phyloP scores from a whole-genome alignment of 1,284 basidiomycete genomes.

The Apiotrichum gamsii region DNA sequence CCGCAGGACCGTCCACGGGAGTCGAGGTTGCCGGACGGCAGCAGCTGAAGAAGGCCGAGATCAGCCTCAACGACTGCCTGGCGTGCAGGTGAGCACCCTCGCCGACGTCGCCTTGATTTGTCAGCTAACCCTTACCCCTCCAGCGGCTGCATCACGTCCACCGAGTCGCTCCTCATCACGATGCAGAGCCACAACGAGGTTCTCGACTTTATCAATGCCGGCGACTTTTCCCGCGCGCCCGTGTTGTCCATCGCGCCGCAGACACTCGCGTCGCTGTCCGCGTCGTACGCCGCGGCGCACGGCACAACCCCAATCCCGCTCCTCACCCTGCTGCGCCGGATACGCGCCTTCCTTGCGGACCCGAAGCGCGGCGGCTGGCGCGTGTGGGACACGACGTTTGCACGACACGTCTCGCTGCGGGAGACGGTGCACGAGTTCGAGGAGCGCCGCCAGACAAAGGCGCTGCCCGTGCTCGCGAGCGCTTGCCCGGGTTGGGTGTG shows the following conservation, averaged over 20 bases:
- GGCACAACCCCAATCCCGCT: slow-evolving; percentile 49
- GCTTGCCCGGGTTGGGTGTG: slow-evolving; percentile 99
- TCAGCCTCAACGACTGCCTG: slow-evolving; percentile 87
- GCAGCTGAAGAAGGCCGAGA: slow-evolving; percentile 84
- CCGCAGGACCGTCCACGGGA: slow-evolving; percentile 27
- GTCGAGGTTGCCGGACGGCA: slow-evolving; percentile 40
- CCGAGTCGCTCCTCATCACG: slow-evolving; percentile 95
- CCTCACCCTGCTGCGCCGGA: slow-evolving; percentile 60
- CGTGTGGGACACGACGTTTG: slow-evolving; percentile 91
- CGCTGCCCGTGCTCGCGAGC: slow-evolving; percentile 83
- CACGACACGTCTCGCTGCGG: slow-evolving; percentile 73
- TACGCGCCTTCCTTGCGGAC: slow-evolving; percentile 55
- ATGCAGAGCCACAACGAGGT: slow-evolving; percentile 93
- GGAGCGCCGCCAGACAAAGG: slow-evolving; percentile 54
- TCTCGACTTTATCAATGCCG: slow-evolving; percentile 58
- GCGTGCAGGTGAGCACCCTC: slow-evolving; percentile 52
- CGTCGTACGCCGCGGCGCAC: slow-evolving; percentile 54
- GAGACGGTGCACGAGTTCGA: slow-evolving; percentile 79
- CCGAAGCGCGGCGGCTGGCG: slow-evolving; percentile 46
- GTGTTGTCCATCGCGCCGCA: slow-evolving; percentile 88
- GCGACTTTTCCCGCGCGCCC: slow-evolving; percentile 54
- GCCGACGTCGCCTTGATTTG: slow-evolving; percentile 8
- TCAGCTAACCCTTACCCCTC: slow-evolving; percentile 5
- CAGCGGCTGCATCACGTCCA: slow-evolving; percentile 96
- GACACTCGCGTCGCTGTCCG: slow-evolving; percentile 79